Evolutionary conservation across 208 protist species (phyloP), one percentile per base, ranked within the genome.

Genomic region (Leptomonas seymouri): DNA sequence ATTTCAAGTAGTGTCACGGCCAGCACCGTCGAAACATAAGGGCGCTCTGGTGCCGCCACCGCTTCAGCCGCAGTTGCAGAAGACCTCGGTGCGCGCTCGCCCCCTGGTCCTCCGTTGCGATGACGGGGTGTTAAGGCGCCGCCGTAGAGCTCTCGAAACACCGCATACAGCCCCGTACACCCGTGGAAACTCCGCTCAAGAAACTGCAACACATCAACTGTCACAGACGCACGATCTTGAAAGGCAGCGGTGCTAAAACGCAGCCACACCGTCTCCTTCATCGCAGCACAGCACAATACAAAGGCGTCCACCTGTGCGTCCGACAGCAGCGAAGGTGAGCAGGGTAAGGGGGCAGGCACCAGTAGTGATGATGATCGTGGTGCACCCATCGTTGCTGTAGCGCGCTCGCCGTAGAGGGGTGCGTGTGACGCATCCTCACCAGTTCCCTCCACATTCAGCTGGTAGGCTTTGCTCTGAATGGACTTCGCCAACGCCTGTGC

Each of bases 401-500:
- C n/a, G 50, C 34, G 3, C 7, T 30, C 18, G 4, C 7, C 25
- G 23, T 15, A 5, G 23, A 36, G 3, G 25, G 9, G 50, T 56
- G 9, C 55, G n/a, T 60, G 7, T 46, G 21, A 23, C 42, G 28
- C 8, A 25, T 53, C 30, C 11, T 36, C 44, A 5, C 21, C 54
- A 0, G 51, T 28, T 18, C 51, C 63, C 20, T 57, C 46, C 18
- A 39, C 27, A n/a, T 50, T 7, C 16, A 46, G 57, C 63, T 50
- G 57, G 71, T 79, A 89, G 25, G 76, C 49, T 27, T 83, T 83
- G 14, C 65, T 53, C 4, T 76, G 80, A 45, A 89, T 68, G 3
- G 87, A 92, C 14, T 81, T 69, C 1, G 87, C 87, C 18, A 87
- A 59, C 23, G 62, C 59, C 25, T 67, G 34, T 15, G 59, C 61